These are phyloP conservation scores for Backusella macrospora DNA, from an alignment of 192 early-diverging fungal species.

Conservation along the genomic window DNA sequence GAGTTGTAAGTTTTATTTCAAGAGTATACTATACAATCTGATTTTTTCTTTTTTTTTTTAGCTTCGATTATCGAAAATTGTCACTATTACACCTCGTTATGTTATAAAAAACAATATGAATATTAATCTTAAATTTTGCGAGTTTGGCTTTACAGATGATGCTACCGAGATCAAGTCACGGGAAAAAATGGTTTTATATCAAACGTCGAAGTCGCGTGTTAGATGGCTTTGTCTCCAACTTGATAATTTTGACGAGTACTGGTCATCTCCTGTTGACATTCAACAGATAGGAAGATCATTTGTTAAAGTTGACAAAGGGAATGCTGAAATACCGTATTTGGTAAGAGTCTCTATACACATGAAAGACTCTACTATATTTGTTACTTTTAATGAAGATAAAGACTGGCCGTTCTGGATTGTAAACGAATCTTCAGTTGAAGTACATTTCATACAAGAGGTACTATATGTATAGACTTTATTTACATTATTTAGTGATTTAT, in stretches of 20 bases:
- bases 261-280: constrained; percentile 71
- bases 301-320: constrained; percentile 65
- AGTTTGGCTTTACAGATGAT: constrained; percentile 45
- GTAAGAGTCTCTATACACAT: constrained; percentile 66
- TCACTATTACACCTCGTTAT: constrained; percentile 80
- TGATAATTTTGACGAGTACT: not conserved
- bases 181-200: constrained; percentile 22
- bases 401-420: constrained; percentile 81
- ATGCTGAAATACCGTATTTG: constrained; percentile 51
- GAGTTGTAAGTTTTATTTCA: constrained; percentile 46
- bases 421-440: constrained; percentile 29
- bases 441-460: constrained; percentile 33
- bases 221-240: constrained; percentile 34
- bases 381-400: constrained; percentile 60
- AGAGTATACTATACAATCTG: not conserved
- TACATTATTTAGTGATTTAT: not conserved
- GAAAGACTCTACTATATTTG: constrained; percentile 78
- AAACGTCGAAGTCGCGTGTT: constrained; percentile 14
- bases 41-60: not conserved
- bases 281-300: constrained; percentile 71
- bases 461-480: not conserved
- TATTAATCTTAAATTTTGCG: constrained; percentile 61
- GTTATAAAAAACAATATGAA: constrained; percentile 71
- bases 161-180: not conserved
- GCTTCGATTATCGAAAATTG: constrained; percentile 65